phyloP scores from a whole-genome alignment of 345 rosid species.

The Acer yangbiense region DNA sequence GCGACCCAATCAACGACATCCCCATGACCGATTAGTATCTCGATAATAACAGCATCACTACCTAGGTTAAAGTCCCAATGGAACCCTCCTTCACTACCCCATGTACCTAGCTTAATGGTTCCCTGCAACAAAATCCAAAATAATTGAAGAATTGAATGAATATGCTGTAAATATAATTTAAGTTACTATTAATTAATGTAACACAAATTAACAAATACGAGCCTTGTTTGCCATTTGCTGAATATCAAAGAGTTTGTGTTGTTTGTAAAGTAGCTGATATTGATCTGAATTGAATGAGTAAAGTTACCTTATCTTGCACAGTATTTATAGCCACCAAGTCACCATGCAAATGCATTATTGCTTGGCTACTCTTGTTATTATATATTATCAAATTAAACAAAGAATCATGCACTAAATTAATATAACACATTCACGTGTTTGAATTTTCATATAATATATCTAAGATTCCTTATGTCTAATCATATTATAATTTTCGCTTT shows the following conservation, averaged over 20 bases:
- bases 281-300: neutral
- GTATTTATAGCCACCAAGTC: neutral
- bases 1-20: neutral
- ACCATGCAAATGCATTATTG: neutral
- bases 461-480: no score
- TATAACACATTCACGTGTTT: no score
- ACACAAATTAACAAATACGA: neutral
- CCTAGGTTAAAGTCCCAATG: neutral
- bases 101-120: neutral
- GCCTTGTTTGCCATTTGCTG: neutral
- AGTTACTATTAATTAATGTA: neutral
- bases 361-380: no score
- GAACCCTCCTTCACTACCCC: neutral
- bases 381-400: no score
- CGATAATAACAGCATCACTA: neutral
- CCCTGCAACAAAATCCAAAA: neutral
- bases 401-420: no score
- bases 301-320: neutral
- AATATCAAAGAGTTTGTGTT: neutral
- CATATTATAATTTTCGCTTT: no score
- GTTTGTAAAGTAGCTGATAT: neutral
- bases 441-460: no score
- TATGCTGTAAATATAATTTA: no score
- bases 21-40: neutral
- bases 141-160: no score